Evolutionary conservation across 495 filamentous ascomycete genomes (phyloP), one percentile per base, ranked within the genome.

Genomic region (Penicillium mononematosum): DNA sequence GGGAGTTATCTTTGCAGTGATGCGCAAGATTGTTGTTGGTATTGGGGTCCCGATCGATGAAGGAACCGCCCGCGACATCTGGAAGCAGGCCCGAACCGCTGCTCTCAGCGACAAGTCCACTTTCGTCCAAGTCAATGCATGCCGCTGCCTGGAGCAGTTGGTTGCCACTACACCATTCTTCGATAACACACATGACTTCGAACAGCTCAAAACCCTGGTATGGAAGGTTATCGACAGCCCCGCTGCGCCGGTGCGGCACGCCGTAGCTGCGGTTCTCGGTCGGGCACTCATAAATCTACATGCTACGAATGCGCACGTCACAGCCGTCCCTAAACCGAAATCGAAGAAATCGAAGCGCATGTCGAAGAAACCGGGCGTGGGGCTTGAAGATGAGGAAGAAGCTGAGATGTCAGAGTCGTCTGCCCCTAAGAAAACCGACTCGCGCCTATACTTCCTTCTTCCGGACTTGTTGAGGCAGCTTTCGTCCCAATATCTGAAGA

Each of bases 101-200:
- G 88, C 89, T 10, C 81, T 85, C 1, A 77, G 80, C 42, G 94
- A 98, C 68, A 97, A 92, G 68, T 86, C 91, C 10, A 81, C 85
- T 5, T 79, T 95, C 43, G 91, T 90, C 24, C 86, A 98, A 67
- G 81, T 88, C 12, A 83, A 84, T 55, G 90, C 91, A 12, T 96
- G 89, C 61, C 82, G 84, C 53, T 96, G 91, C 65, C 70, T 98
- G 53, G 88, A 90, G 64, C 78, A 85, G 45, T 71, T 98, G 50
- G 72, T 89, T 31, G 85, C 78, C 46, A 72, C 77, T 49, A 96
- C 92, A 0, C 73, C 80, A 0, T 93, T 86, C 62, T 97, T 97
- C 65, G 88, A 94, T 59, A 95, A 94, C 66, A 82, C 86, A n/a
- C 85, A 80, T 70, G 95, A 99, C 65, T 96, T 94, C 63, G 94